Evolutionary conservation across 2,329 filamentous ascomycete genomes (phyloP).

Genomic region (Monosporascus ibericus): DNA sequence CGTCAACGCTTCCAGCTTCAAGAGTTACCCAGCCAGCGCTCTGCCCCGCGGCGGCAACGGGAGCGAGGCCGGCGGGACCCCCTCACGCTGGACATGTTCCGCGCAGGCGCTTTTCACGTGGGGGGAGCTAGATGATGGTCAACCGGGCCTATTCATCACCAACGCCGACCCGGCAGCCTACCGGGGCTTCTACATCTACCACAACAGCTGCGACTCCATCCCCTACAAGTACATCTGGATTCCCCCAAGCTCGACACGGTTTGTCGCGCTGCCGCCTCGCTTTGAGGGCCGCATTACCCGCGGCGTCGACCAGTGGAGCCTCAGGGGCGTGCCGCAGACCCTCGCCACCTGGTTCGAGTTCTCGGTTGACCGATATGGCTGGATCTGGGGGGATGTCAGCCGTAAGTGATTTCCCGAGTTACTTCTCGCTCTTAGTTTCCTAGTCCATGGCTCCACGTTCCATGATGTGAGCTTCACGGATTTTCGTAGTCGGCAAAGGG

Average conservation of each 20-base stretch:
- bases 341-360: slow-evolving; percentile 23
- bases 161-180: slow-evolving; percentile 9
- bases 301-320: slow-evolving; percentile 17
- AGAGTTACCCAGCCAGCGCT: not conserved
- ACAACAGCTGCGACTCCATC: slow-evolving; percentile 20
- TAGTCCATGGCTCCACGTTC: too few species aligned
- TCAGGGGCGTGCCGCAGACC: slow-evolving; percentile 16
- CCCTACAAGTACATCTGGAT: slow-evolving; percentile 24
- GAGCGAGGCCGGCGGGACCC: not conserved
- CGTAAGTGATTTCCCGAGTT: not conserved
- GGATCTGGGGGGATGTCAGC: slow-evolving; percentile 20
- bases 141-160: slow-evolving; percentile 10
- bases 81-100: slow-evolving; percentile 8
- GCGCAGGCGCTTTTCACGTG: slow-evolving; percentile 8
- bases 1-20: not conserved
- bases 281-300: slow-evolving; percentile 21
- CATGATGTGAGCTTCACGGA: too few species aligned
- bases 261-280: slow-evolving; percentile 17
- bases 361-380: slow-evolving; percentile 13
- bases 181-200: slow-evolving; percentile 18
- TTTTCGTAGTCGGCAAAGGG: too few species aligned
- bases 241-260: slow-evolving; percentile 11
- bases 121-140: slow-evolving; percentile 13
- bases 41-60: not conserved
- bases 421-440: too few species aligned